Evolutionary conservation across 176 grass and related monocot species (phyloP), one percentile per base, ranked within the genome.

Genomic region (Puccinellia tenuiflora): DNA sequence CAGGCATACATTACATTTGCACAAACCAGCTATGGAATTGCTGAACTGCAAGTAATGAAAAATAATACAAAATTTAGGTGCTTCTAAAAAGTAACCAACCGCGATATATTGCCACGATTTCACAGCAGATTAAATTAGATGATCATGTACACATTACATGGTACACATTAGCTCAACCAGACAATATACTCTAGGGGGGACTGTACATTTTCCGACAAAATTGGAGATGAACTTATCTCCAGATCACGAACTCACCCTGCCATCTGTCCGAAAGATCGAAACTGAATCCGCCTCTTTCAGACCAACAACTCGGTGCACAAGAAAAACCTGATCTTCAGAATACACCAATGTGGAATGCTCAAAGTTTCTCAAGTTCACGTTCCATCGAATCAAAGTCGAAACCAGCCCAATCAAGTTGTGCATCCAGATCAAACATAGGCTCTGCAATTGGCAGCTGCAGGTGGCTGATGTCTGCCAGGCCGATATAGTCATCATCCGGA

Each of bases 381-480:
- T 86, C 64, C 83, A 86, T 11, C 17, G 63, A 78, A 54, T 28
- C 45, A 5, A 86, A 73, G 64, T 90, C 64, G 0, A 82, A 82
- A 9, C 64, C 72, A 64, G 67, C 59, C 88, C 88, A 90, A 63
- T 90, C 43, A 51, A 77, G 43, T 48, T 63, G 78, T 63, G 34
- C 43, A 22, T 86, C 68, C 34, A 88, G 45, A 56, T 90, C 54
- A 1, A 90, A 82, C 37, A 28, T 70, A 1, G 50, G 76, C 6
- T 84, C 86, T 7, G 17, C 1, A 12, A 74, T 29, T 71, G 88
- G 88, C 24, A 90, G 47, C 20, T 53, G 79, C 59, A 86, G 66
- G 18, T 83, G 74, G 29, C 88, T 79, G 70, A 90, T 86, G 66
- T 90, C 84, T 38, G 79, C 84, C 30, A 90, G 67, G 29, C 84